Evolutionary conservation across 1,284 basidiomycete species (phyloP), one percentile per base, ranked within the genome.

Genomic region (Macrocybe sp.): DNA sequence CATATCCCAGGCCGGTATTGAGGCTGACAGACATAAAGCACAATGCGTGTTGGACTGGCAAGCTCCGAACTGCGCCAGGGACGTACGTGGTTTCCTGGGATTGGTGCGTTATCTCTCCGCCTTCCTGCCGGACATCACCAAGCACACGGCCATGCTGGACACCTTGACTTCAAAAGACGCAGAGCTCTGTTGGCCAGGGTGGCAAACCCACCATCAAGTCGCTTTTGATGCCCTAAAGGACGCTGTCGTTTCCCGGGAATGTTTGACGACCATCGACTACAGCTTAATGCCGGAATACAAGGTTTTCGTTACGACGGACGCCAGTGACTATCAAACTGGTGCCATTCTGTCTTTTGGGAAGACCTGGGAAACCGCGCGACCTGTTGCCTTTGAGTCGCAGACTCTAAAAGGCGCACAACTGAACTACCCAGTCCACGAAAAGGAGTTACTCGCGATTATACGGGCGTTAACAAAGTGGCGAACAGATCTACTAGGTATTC

Each of bases 11-110:
- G 40, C 63, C 0, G 70, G 70, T 0, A 71, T 75, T 12, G 42
- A 52, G 0, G 69, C 70, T 60, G 69, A 72, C 28, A 58, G 62
- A 0, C 54, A 14, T 22, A 63, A 73, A 73, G 22, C 64, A 73
- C 0, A 58, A 66, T 9, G 5, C 51, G 0, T 51, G 73, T 0
- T 3, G 54, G 0, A 55, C 59, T 1, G 73, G 70, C 69, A 66
- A 67, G 28, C 49, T 45, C 0, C 64, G 62, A 0, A 64, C 54
- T 0, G 64, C 63, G 11, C 16, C 52, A 0, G 59, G 62, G 29
- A 31, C 63, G 0, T 67, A 0, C 33, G 50, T 0, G 59, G 64
- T 0, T 70, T 69, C 41, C 51, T 69, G 0, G 61, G 68, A 0
- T 46, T 63, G 1, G 64, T 58, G 0, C 63, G 64, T 0, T 68